These are phyloP conservation scores for Meyerozyma athensensis DNA, from an alignment of 1,139 yeast genomes.

Conservation along the genomic window DNA sequence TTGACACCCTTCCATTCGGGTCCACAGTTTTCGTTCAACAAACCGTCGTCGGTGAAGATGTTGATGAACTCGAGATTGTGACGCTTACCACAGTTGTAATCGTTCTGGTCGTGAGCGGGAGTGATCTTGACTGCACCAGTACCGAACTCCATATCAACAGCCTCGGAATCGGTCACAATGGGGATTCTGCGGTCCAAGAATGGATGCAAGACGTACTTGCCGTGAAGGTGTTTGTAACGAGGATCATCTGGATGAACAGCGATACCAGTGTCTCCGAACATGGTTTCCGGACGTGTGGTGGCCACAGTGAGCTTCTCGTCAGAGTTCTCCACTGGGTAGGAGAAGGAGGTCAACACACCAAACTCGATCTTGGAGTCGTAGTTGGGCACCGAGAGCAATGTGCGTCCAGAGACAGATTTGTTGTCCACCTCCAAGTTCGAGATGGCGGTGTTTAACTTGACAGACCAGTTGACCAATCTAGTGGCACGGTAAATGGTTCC, in stretches of 20 bases:
- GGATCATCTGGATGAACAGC: conserved; percentile 96
- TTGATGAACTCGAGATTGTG: conserved; percentile 83
- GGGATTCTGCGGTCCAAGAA: conserved; percentile 83
- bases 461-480: conserved; percentile 95
- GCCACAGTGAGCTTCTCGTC: conserved; percentile 90
- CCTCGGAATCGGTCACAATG: conserved; percentile 82
- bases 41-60: conserved; percentile 89
- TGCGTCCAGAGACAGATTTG: conserved; percentile 80
- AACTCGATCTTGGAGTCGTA: conserved; percentile 89
- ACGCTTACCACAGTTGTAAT: conserved; percentile 94
- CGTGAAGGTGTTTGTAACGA: conserved; percentile 91
- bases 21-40: conserved; percentile 88
- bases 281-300: conserved; percentile 97
- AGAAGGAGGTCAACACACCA: conserved; percentile 92
- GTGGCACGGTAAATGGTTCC: conserved; percentile 94
- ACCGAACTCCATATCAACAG: conserved; percentile 99
- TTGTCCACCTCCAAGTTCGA: conserved; percentile 96
- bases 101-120: conserved; percentile 97
- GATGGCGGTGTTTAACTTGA: conserved; percentile 87
- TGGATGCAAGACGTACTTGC: conserved; percentile 88
- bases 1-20: conserved; percentile 80
- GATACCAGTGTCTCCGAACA: conserved; percentile 96
- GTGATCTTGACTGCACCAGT: conserved; percentile 99
- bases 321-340: conserved; percentile 83
- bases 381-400: conserved; percentile 79